Evolutionary conservation across 805 yeast species (phyloP).

Genomic region (Wickerhamomyces hampshirensis): DNA sequence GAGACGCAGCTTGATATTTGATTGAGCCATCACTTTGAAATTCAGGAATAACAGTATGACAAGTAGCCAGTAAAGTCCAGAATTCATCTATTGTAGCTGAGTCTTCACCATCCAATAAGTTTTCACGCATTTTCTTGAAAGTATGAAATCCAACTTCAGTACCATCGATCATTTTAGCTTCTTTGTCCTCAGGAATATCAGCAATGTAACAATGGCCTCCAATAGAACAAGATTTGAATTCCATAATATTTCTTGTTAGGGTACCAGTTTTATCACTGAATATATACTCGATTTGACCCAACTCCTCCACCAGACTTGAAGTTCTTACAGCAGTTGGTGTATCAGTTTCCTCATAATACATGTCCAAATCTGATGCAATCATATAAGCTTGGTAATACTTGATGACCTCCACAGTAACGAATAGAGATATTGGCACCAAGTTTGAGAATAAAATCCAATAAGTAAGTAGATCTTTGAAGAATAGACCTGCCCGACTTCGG

Average conservation of each 20-base stretch:
- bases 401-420: conserved; percentile 93
- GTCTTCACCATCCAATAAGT: conserved; percentile 42
- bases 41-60: conserved; percentile 98
- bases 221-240: conserved; percentile 87
- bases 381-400: conserved; percentile 92
- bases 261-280: conserved; percentile 99
- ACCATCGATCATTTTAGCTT: conserved; percentile 70
- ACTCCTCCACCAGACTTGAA: conserved; percentile 91
- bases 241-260: conserved; percentile 93
- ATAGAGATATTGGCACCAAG: conserved; percentile 93
- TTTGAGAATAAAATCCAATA: conserved; percentile 96
- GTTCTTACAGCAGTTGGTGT: conserved; percentile 95
- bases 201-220: conserved; percentile 88
- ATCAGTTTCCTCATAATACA: conserved; percentile 82
- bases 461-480: conserved; percentile 84
- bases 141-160: conserved; percentile 74
- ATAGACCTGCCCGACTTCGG: conserved; percentile 60
- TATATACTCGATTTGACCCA: conserved; percentile 94
- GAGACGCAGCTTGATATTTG: conserved; percentile 97
- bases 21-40: conserved; percentile 55
- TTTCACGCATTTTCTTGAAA: conserved; percentile 56
- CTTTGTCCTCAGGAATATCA: conserved; percentile 87
- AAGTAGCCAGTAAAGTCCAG: conserved; percentile 77
- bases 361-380: conserved; percentile 91
- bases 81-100: conserved; percentile 62